These are phyloP conservation scores for Barbarea vulgaris DNA, from an alignment of 345 rosid species.

Conservation along the genomic window DNA sequence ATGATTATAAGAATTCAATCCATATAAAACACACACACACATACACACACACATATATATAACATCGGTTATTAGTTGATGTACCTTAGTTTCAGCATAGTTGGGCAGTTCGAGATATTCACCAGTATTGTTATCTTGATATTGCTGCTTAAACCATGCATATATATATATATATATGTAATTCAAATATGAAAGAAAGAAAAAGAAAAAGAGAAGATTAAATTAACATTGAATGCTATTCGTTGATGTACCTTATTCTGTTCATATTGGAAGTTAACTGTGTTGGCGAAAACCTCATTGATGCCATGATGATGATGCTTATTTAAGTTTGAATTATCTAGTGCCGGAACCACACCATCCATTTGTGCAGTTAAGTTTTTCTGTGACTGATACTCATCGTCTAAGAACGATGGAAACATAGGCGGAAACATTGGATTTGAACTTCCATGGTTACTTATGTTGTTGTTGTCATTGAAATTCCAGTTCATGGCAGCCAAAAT, in stretches of 20 bases:
- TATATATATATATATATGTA: not conserved
- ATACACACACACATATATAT: no score
- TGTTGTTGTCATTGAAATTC: not conserved
- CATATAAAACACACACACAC: not conserved
- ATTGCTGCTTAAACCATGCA: constrained; percentile 8
- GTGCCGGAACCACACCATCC: not conserved
- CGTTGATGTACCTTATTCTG: constrained; percentile 18
- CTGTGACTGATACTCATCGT: not conserved
- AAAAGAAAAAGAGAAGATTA: not conserved
- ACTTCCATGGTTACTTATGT: not conserved
- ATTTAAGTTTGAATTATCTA: not conserved
- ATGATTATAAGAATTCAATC: not conserved
- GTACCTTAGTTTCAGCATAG: no score
- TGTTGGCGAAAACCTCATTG: not conserved
- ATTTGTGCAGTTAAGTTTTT: not conserved
- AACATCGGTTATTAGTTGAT: no score
- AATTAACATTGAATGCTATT: not conserved
- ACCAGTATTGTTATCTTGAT: not conserved
- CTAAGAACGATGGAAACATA: not conserved
- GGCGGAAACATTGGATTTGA: constrained; percentile 4
- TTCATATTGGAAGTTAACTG: constrained; percentile 1
- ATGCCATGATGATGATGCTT: constrained; percentile 13
- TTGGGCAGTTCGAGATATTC: not conserved
- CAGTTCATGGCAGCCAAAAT: constrained; percentile 6
- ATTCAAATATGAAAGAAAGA: not conserved